Conservation (phyloP, 2,329 filamentous ascomycete genomes). For the Colletotrichum sp. region DNA sequence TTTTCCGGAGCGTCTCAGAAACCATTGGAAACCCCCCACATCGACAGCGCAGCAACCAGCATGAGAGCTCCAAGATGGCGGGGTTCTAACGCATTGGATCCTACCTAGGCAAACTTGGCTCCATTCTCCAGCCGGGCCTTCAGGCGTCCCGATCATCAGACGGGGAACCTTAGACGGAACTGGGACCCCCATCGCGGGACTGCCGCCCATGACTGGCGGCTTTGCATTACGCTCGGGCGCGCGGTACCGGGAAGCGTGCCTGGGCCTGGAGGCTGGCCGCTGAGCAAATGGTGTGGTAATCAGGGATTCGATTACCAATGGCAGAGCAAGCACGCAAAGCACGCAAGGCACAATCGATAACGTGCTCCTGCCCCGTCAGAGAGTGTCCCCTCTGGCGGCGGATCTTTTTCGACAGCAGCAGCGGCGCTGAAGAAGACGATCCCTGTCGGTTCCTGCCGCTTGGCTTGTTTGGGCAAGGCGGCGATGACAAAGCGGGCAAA, state of each 20-base stretch:
- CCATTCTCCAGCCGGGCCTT: background rate
- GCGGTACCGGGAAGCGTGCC: background rate
- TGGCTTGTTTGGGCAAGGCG: background rate
- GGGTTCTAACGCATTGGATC: background rate
- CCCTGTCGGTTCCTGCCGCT: background rate
- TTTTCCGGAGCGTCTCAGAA: conserved; percentile 7
- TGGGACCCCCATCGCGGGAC: background rate
- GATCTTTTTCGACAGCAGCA: background rate
- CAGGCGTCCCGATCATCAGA: conserved; percentile 8
- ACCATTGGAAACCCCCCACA: conserved; percentile 2
- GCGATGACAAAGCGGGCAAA: background rate
- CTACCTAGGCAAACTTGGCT: background rate
- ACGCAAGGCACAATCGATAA: background rate
- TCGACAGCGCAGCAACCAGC: conserved; percentile 8
- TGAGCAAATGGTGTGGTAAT: conserved; percentile 20
- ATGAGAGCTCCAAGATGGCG: background rate
- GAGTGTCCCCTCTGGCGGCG: background rate
- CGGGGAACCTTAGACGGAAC: conserved; percentile 35
- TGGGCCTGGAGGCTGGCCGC: background rate
- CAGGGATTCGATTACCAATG: conserved; percentile 9
- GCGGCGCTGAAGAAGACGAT: background rate
- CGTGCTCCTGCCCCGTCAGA: background rate
- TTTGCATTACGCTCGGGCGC: background rate
- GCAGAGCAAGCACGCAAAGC: background rate
- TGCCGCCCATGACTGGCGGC: background rate